These are phyloP conservation scores for Alternaria longipes DNA, from an alignment of 2,329 filamentous ascomycete species.

Conservation along the genomic window DNA sequence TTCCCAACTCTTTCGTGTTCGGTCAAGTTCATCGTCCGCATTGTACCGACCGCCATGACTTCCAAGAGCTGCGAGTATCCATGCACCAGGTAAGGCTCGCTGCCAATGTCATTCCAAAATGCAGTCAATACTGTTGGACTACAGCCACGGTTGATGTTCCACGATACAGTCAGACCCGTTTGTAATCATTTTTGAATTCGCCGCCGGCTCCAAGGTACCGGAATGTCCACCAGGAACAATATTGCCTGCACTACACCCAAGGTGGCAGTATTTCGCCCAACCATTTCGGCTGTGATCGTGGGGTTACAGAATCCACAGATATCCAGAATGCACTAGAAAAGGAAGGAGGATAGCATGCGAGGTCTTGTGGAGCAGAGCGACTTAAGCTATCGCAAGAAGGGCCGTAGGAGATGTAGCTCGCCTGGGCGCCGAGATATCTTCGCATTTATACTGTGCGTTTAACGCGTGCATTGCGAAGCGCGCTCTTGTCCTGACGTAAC, in stretches of 20 bases:
- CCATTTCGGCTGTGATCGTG: constrained; percentile 5
- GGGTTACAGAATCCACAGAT: constrained; percentile 7
- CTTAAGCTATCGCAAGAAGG: constrained; percentile 8
- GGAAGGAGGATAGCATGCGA: constrained; percentile 17
- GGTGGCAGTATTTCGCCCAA: constrained; percentile 2
- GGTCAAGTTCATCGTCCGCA: background rate
- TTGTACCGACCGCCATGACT: constrained; percentile 24
- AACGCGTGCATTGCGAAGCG: constrained; percentile 16
- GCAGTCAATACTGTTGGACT: constrained; percentile 4
- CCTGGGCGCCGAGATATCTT: constrained; percentile 36
- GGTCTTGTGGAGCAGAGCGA: background rate
- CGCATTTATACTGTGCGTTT: constrained; percentile 19
- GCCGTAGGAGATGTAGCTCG: constrained; percentile 14
- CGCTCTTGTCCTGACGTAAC: constrained; percentile 30
- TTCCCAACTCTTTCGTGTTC: constrained; percentile 1
- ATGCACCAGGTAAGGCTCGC: constrained; percentile 14
- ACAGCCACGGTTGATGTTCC: background rate
- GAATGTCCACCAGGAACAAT: constrained; percentile 1
- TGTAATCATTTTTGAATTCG: constrained; percentile 20
- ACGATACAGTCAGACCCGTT: constrained; percentile 17
- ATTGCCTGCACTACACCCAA: background rate
- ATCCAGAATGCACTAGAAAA: constrained; percentile 2
- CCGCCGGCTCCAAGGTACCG: constrained; percentile 19
- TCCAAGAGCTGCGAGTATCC: constrained; percentile 26
- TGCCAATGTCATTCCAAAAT: constrained; percentile 8